A percentile compares a stretch with the other conserved stretches of the same genome.
Conservation (phyloP, 23 red algal genomes). For the Cyanidiococcus yangmingshanensis region DNA sequence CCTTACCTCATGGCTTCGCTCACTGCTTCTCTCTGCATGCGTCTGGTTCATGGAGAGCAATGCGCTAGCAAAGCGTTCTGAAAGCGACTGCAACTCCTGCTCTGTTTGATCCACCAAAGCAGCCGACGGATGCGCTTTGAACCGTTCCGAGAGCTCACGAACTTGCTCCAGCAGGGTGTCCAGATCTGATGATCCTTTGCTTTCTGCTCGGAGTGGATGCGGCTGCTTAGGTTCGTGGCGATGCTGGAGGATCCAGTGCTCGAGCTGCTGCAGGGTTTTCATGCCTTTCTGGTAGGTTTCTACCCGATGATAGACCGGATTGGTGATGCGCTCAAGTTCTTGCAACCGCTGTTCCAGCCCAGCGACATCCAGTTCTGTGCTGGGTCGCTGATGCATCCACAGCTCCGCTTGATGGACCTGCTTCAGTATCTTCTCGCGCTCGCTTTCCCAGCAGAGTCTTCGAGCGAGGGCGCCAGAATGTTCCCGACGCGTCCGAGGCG, state of each 20-base stretch:
- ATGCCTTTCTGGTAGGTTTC: not conserved
- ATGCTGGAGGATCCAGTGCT: not conserved
- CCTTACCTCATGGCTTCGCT: no score
- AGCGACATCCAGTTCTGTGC: not conserved
- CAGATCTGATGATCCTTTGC: not conserved
- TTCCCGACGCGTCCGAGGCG: constrained; percentile 37
- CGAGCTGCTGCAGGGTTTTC: not conserved
- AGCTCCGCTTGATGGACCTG: constrained; percentile 53
- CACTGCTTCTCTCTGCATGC: not conserved
- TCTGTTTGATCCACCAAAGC: not conserved
- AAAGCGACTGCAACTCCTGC: not conserved
- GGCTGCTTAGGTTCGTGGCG: not conserved
- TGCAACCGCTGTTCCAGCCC: not conserved
- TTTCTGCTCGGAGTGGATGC: not conserved
- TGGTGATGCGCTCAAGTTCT: not conserved
- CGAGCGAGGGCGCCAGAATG: constrained; percentile 20
- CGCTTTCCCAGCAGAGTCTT: constrained; percentile 34
- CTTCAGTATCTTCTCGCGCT: constrained; percentile 37
- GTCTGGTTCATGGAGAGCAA: not conserved
- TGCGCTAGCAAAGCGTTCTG: not conserved
- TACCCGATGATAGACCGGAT: not conserved
- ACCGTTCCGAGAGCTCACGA: not conserved
- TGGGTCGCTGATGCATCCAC: constrained; percentile 49
- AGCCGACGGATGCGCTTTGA: not conserved
- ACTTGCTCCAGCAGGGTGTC: not conserved